phyloP scores from a whole-genome alignment of 2,329 filamentous ascomycete species.

The Pezicula rhizophila region DNA sequence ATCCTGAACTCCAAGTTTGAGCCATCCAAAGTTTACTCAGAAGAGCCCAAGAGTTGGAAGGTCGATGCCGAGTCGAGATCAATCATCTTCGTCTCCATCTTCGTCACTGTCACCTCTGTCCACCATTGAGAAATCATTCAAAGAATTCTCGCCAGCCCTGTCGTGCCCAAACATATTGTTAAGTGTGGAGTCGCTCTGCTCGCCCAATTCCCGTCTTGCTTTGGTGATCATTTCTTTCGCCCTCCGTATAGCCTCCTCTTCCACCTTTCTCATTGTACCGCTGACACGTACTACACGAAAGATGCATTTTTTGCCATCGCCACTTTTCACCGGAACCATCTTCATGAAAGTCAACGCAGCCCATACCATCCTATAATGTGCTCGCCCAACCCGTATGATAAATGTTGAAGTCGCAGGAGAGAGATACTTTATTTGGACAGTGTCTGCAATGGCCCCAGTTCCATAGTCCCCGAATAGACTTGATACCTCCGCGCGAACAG shows the following conservation, averaged over 20 bases:
- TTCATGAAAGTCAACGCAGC: slow-evolving; percentile 78
- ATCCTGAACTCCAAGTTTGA: slow-evolving; percentile 10
- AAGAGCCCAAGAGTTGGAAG: too few species aligned
- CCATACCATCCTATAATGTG: slow-evolving; percentile 85
- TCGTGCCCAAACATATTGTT: slow-evolving; percentile 34
- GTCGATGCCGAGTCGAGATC: slow-evolving; percentile 10
- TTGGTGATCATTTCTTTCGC: slow-evolving; percentile 67
- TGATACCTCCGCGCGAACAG: slow-evolving; percentile 64
- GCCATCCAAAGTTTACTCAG: too few species aligned
- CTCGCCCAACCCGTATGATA: slow-evolving; percentile 77
- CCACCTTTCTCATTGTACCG: slow-evolving; percentile 86
- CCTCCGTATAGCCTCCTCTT: slow-evolving; percentile 80
- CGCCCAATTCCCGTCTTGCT: slow-evolving; percentile 47
- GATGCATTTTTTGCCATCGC: slow-evolving; percentile 61
- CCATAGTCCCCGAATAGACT: slow-evolving; percentile 86
- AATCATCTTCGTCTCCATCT: slow-evolving; percentile 39
- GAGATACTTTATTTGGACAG: slow-evolving; percentile 74
- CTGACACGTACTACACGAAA: slow-evolving; percentile 82
- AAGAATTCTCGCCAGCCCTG: slow-evolving; percentile 17
- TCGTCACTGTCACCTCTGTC: slow-evolving; percentile 40
- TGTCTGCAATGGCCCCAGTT: slow-evolving; percentile 53
- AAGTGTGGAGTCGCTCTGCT: slow-evolving; percentile 30
- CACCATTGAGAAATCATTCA: slow-evolving; percentile 37
- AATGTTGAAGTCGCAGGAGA: slow-evolving; percentile 90
- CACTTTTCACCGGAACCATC: slow-evolving; percentile 50